Percentiles rank a stretch among this genome's conserved stretches.
These are phyloP conservation scores for Leccinum variicolor DNA, from an alignment of 768 basidiomycete genomes.

Conservation along the genomic window DNA sequence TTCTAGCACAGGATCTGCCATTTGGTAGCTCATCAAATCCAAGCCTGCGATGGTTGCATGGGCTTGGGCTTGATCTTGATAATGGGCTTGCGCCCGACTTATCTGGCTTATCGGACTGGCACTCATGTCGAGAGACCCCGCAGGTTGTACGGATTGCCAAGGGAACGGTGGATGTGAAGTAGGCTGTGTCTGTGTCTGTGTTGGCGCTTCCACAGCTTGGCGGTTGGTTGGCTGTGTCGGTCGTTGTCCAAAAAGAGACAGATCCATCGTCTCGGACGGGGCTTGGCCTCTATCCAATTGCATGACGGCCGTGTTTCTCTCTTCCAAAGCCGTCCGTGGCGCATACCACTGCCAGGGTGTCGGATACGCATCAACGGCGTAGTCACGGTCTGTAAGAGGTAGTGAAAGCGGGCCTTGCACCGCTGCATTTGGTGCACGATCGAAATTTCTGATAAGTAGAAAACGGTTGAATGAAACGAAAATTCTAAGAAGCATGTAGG, in stretches of 20 bases:
- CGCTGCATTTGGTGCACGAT: background rate
- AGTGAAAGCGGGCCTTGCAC: background rate
- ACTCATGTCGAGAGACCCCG: background rate
- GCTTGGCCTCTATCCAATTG: slow-evolving; percentile 3
- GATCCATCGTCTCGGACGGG: slow-evolving; percentile 6
- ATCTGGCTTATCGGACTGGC: background rate
- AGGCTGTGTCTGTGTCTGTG: slow-evolving; percentile 4
- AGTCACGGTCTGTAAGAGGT: background rate
- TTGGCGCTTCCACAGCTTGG: slow-evolving; percentile 22
- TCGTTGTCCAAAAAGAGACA: background rate
- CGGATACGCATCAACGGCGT: background rate
- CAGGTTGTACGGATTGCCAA: background rate
- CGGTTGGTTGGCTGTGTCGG: background rate
- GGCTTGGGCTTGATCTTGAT: background rate
- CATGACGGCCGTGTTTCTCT: background rate
- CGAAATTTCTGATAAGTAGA: slow-evolving; percentile 5
- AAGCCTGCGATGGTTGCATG: background rate
- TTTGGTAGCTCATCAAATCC: background rate
- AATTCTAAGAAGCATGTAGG: background rate
- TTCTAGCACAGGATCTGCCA: slow-evolving; percentile 3
- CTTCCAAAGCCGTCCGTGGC: slow-evolving; percentile 1
- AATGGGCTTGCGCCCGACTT: background rate
- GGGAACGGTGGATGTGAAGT: background rate
- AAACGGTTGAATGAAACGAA: background rate
- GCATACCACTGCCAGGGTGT: background rate